These are phyloP conservation scores for Tagetes patula DNA, from an alignment of 129 eudicot genomes.

Conservation along the genomic window DNA sequence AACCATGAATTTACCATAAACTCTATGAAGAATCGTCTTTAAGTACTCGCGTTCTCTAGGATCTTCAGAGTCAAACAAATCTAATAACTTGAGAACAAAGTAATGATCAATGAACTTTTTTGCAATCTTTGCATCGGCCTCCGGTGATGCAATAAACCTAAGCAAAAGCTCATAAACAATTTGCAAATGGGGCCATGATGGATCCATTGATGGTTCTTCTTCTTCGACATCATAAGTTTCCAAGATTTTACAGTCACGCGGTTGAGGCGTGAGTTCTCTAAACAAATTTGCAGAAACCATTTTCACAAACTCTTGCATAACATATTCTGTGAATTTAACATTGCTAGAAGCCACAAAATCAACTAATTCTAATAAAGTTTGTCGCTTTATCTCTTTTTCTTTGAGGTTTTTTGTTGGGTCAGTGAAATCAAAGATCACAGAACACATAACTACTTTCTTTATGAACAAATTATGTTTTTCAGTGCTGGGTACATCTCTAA, in stretches of 20 bases:
- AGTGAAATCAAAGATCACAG: constrained; percentile 64
- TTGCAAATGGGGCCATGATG: constrained; percentile 90
- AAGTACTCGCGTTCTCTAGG: constrained; percentile 84
- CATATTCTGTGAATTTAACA: constrained; percentile 57
- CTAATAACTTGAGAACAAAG: constrained; percentile 68
- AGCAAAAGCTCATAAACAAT: constrained; percentile 76
- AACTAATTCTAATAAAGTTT: constrained; percentile 72
- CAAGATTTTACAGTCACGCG: constrained; percentile 58
- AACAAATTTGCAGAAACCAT: constrained; percentile 82
- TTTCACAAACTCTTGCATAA: constrained; percentile 68
- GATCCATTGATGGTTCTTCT: constrained; percentile 90
- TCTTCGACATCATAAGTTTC: constrained; percentile 77
- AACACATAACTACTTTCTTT: constrained; percentile 66
- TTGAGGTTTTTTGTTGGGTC: constrained; percentile 76
- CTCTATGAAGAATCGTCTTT: constrained; percentile 76
- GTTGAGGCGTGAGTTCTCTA: constrained; percentile 62
- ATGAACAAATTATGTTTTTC: constrained; percentile 71
- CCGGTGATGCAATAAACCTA: constrained; percentile 79
- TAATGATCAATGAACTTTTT: constrained; percentile 69
- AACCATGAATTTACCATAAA: constrained; percentile 87
- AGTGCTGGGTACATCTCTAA: constrained; percentile 65
- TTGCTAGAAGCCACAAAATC: constrained; percentile 69
- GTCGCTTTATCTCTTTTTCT: constrained; percentile 87
- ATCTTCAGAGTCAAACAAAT: constrained; percentile 85
- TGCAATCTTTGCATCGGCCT: constrained; percentile 67